Evolutionary conservation across 495 filamentous ascomycete genomes (phyloP).

Genomic region (Talaromyces thailandensis): DNA sequence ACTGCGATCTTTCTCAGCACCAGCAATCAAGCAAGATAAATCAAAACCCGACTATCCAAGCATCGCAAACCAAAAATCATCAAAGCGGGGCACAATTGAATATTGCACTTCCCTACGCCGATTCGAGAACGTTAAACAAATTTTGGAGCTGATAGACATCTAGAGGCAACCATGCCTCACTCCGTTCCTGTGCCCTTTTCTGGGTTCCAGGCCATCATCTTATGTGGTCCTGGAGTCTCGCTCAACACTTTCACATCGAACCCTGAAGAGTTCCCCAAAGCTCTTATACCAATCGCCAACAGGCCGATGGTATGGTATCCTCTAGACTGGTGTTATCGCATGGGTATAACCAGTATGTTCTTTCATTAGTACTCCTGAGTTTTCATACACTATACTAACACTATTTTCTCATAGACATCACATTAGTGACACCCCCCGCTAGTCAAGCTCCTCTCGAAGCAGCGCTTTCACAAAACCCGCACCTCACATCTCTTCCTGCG

Average conservation of each 20-base stretch:
- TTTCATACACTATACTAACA: neutral
- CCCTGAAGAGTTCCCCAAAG: slow-evolving; percentile 84
- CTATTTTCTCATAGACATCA: slow-evolving; percentile 52
- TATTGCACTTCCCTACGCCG: neutral
- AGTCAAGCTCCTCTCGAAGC: slow-evolving; percentile 61
- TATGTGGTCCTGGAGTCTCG: slow-evolving; percentile 85
- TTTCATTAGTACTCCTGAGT: neutral
- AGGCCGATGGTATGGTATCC: slow-evolving; percentile 95
- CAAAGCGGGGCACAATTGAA: neutral
- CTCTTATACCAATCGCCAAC: slow-evolving; percentile 85
- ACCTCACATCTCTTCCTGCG: slow-evolving; percentile 70
- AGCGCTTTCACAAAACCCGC: slow-evolving; percentile 76
- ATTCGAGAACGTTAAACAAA: neutral
- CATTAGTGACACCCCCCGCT: slow-evolving; percentile 71
- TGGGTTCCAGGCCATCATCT: slow-evolving; percentile 87
- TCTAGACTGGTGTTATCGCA: slow-evolving; percentile 80
- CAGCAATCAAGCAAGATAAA: neutral
- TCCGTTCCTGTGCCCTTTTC: slow-evolving; percentile 58
- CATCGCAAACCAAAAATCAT: neutral
- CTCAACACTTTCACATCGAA: slow-evolving; percentile 88
- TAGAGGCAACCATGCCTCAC: slow-evolving; percentile 49
- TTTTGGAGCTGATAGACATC: neutral
- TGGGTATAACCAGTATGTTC: slow-evolving; percentile 65
- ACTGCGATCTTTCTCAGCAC: neutral
- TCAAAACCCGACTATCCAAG: neutral